Evolutionary conservation across 169 alveolate genomes (phyloP).

Genomic region (Eimeria necatrix): DNA sequence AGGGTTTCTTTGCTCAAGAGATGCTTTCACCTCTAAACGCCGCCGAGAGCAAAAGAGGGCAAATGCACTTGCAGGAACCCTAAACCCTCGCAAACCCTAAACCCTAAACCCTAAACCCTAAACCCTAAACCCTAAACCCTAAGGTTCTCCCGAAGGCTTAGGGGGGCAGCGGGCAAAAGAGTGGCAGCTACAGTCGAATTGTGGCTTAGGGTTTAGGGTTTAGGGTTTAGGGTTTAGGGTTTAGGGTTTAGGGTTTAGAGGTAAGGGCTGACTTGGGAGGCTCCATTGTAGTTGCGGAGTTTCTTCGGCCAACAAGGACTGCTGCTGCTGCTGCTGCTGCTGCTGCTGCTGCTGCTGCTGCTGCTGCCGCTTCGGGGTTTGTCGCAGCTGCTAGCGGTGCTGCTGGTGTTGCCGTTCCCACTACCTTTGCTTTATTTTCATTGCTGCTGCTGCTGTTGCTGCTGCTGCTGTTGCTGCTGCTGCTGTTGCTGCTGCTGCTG

Average conservation of each 20-base stretch:
- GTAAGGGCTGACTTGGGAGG: not conserved
- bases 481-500: not conserved
- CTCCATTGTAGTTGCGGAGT: not conserved
- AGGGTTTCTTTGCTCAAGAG: not conserved
- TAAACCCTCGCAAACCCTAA: not conserved
- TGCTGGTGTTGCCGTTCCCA: no score
- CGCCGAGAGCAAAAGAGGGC: conserved; percentile 33
- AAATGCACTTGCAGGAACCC: conserved; percentile 10
- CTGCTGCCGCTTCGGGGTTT: no score
- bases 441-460: not conserved
- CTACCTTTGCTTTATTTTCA: not conserved
- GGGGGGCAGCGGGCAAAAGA: not conserved
- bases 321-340: not conserved
- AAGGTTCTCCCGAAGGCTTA: not conserved
- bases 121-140: not conserved
- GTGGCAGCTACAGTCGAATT: not conserved
- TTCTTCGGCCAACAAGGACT: not conserved
- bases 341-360: not conserved
- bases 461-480: not conserved
- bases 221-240: not conserved
- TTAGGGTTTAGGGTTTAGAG: not conserved
- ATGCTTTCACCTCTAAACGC: not conserved
- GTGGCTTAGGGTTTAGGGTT: not conserved
- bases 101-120: not conserved
- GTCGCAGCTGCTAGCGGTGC: no score